Percentiles rank a stretch among this genome's conserved stretches.
Evolutionary conservation across 2,329 filamentous ascomycete species (phyloP).

Genomic region (Ophiostoma montium): DNA sequence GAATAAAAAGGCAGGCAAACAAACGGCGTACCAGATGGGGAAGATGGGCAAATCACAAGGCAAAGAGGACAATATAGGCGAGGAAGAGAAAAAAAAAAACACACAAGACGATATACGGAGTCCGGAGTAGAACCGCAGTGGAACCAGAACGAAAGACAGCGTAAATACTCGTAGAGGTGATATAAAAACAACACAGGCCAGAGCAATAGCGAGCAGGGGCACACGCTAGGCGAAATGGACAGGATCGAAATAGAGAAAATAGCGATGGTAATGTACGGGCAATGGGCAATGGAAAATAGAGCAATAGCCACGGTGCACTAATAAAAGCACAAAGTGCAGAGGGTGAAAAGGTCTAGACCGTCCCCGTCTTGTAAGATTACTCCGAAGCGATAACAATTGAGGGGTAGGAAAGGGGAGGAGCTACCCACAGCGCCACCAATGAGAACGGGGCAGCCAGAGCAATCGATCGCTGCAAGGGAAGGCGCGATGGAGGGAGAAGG

Average conservation of each 20-base stretch:
- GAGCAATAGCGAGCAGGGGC: no score
- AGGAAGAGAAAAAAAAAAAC: no score
- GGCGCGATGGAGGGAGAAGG: neutral
- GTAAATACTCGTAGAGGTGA: no score
- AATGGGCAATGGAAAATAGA: neutral
- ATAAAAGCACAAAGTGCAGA: constrained; percentile 5
- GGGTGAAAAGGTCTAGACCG: constrained; percentile 9
- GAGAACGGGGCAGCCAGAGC: neutral
- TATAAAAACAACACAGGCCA: no score
- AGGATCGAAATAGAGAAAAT: neutral
- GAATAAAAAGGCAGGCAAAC: no score
- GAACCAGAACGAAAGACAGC: no score
- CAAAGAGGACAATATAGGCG: no score
- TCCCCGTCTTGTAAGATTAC: constrained; percentile 7
- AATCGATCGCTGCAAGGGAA: neutral
- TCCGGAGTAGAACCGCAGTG: no score
- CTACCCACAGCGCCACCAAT: constrained; percentile 6
- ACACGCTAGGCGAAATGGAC: neutral
- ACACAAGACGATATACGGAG: no score
- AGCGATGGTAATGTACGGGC: constrained; percentile 1
- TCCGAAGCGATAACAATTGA: constrained; percentile 11
- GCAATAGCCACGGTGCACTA: constrained; percentile 3
- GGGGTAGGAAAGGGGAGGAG: constrained; percentile 9
- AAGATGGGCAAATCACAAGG: no score
- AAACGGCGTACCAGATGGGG: no score